Conservation (phyloP, 2,329 filamentous ascomycete genomes). For the Ophiosphaerella narmari region DNA sequence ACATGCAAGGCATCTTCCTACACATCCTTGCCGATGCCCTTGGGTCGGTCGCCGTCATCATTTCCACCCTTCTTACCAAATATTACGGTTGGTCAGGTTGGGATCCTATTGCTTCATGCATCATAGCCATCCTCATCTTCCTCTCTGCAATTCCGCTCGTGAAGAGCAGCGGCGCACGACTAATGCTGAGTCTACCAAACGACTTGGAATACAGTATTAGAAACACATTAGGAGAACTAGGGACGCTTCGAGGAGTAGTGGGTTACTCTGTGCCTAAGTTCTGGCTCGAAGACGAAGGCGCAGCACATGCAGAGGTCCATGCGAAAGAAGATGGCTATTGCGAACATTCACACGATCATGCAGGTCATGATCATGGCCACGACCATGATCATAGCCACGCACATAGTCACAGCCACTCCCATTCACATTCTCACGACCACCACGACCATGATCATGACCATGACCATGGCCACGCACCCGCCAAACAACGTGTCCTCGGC, state of each 20-base stretch:
- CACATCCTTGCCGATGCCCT: slow-evolving; percentile 95
- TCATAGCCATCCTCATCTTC: slow-evolving; percentile 93
- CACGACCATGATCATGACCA: slow-evolving; percentile 40
- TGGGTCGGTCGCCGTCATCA: slow-evolving; percentile 90
- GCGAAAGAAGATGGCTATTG: slow-evolving; percentile 46
- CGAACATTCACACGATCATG: slow-evolving; percentile 43
- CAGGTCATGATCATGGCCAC: slow-evolving; percentile 21
- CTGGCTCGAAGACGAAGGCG: slow-evolving; percentile 77
- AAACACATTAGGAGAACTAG: slow-evolving; percentile 81
- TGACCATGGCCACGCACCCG: slow-evolving; percentile 36
- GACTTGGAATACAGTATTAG: slow-evolving; percentile 86
- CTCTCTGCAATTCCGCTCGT: slow-evolving; percentile 90
- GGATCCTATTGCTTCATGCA: slow-evolving; percentile 90
- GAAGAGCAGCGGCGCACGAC: slow-evolving; percentile 76
- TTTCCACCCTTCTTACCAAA: slow-evolving; percentile 85
- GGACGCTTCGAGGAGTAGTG: slow-evolving; percentile 79
- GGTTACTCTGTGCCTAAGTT: slow-evolving; percentile 88
- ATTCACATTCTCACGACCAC: slow-evolving; percentile 29
- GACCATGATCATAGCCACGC: slow-evolving; percentile 16
- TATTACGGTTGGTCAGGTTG: slow-evolving; percentile 90
- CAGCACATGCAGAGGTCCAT: slow-evolving; percentile 48
- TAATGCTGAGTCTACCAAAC: slow-evolving; percentile 83
- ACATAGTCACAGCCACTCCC: slow-evolving; percentile 32
- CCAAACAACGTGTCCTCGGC: slow-evolving; percentile 66
- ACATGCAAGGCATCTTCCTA: slow-evolving; percentile 97